Conservation (phyloP, 305 asterid genomes). For the Fraxinus dipetala region DNA sequence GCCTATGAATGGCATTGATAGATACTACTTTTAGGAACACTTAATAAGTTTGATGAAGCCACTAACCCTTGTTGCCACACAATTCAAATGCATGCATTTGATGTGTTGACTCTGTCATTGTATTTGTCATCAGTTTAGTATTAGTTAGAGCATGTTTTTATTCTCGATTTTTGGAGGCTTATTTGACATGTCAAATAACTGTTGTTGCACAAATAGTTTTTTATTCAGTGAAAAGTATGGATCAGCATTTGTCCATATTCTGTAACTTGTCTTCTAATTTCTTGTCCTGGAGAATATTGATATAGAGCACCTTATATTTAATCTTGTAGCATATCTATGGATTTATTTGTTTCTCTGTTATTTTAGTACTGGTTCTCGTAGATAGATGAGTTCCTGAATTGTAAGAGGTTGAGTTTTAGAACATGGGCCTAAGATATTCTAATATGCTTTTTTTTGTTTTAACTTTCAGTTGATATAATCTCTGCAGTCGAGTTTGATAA, state of each 20-base stretch:
- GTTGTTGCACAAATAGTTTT: background rate
- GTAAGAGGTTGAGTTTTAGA: background rate
- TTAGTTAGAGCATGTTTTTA: background rate
- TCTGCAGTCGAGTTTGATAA: conserved; percentile 95
- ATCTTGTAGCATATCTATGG: background rate
- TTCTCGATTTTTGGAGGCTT: background rate
- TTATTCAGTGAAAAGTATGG: background rate
- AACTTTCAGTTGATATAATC: conserved; percentile 82
- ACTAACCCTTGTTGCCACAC: background rate
- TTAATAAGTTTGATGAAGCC: background rate
- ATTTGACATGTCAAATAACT: background rate
- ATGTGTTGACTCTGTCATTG: background rate
- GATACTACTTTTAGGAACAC: background rate
- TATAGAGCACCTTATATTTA: background rate
- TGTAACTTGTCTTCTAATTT: background rate
- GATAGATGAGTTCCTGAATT: background rate
- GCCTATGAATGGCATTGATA: background rate
- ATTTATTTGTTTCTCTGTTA: background rate
- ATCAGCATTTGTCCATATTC: background rate
- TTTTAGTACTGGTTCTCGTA: background rate
- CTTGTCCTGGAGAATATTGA: background rate
- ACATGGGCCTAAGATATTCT: conserved; percentile 13
- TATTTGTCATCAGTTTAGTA: background rate
- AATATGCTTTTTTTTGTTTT: conserved; percentile 19
- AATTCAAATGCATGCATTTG: background rate